Base-by-base conservation (phyloP, 139 green algal species). In the Chlorella ohadii region DNA sequence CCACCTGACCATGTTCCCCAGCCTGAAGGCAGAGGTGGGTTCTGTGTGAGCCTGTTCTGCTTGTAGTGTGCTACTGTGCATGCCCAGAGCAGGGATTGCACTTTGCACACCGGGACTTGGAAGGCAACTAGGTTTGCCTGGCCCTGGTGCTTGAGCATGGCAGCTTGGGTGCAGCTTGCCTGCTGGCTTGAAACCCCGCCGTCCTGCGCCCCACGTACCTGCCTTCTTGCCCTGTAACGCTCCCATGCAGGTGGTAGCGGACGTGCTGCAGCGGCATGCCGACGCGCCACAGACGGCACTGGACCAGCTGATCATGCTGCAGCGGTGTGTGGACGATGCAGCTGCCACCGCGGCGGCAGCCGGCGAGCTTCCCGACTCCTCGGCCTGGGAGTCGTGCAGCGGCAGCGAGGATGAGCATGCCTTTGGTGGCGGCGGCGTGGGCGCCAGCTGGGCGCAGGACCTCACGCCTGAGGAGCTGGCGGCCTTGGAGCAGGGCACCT, bases 241-340 rank as follows among this genome's bases (percentile, higher is more conserved):
- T 1, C 25, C 25, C 67, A 28, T 55, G 41, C 75, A 82, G 76
- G 76, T 72, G 12, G 76, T 82, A 13, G 76, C 34, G 27, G 76
- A 82, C n/a, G 76, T 82, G 36, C 25, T 82, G 56, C 76, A 82
- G 76, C 76, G 76, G 25, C 57, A 82, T 56, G 57, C 59, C 28
- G 76, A 82, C 15, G 39, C 76, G 0, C 76, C 57, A 1, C 57
- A 82, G 25, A 28, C 59, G 33, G 63, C 56, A 6, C 57, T 82
- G 25, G 59, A 72, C 36, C 57, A 72, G 59, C 59, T 82, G 7
- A 72, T 82, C 36, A 82, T 82, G 76, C 76, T 82, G 33, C 71
- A 63, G 1, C 6, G 25, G 13, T 72, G 57, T 19, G 76, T 82
- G 56, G 76, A 38, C 27, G 27, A 82, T 19, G 76, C 76, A 4